Base-by-base conservation (phyloP, 1,284 basidiomycete species). In the Prillingera fragicola region DNA sequence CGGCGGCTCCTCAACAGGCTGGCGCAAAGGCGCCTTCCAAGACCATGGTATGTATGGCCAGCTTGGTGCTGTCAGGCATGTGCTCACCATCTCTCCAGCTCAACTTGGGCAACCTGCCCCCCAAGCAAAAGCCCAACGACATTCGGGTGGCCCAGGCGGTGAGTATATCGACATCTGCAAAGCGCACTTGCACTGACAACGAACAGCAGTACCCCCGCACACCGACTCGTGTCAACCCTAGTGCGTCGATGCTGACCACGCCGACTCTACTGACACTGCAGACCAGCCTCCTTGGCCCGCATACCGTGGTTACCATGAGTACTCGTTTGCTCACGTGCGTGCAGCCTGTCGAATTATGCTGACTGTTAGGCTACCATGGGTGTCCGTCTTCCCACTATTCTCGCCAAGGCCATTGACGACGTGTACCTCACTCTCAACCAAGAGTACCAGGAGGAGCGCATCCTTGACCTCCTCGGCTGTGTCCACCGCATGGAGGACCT, bases 251-350 rank as follows among this genome's bases (percentile, higher is more conserved):
- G 35, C 54, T 52, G 27, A 55, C 23, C 13, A 3, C 17, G 5
- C 15, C 18, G 21, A 29, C 15, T 17, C 24, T n/a, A n/a, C 34
- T 44, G 21, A 45, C 42, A 12, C 24, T 25, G 50, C 48, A 75
- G 67, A 96, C 74, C 90, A 95, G 75, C 92, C 92, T 24, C 92
- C 92, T 38, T 96, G 90, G 91, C 91, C 91, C 23, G 90, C 86
- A 1, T 90, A 82, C 74, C 83, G 90, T 51, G 91, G 91, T 8
- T 95, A 95, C 73, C 90, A 95, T 71, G 87, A 91, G 71, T 95
- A 90, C 72, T 92, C 89, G 2, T 92, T 92, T 69, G 89, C 90
- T 41, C 85, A 92, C 63, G 72, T 71, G 60, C 48, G 66, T 33
- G 31, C 33, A 3, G n/a, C 4, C 21, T 15, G 37, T 46, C n/a